phyloP scores from a whole-genome alignment of 257 asterid genomes.

The Rauvolfia tetraphylla region DNA sequence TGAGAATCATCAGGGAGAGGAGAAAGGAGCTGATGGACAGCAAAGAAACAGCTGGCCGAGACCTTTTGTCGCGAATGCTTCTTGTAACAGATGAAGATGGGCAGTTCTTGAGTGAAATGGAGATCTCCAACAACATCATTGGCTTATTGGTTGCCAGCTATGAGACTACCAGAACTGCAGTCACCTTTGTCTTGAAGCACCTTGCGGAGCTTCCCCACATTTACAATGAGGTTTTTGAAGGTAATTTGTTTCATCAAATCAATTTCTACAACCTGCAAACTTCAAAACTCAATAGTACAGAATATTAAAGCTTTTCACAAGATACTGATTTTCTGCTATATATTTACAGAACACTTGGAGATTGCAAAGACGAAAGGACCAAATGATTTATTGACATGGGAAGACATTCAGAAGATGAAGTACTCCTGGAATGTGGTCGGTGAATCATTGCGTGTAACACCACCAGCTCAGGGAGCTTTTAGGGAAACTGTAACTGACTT shows the following conservation, averaged over 20 bases:
- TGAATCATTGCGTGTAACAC: slow-evolving; percentile 6
- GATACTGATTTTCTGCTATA: too few species aligned
- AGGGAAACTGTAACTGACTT: background rate
- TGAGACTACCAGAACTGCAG: slow-evolving; percentile 52
- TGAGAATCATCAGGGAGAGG: slow-evolving; percentile 55
- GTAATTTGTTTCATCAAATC: too few species aligned
- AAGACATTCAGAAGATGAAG: slow-evolving; percentile 36
- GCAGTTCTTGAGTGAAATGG: slow-evolving; percentile 46
- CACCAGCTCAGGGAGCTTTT: slow-evolving; percentile 4
- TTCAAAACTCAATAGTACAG: too few species aligned
- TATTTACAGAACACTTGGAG: slow-evolving; percentile 32
- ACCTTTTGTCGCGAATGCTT: slow-evolving; percentile 47
- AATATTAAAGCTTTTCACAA: too few species aligned
- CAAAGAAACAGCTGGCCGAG: slow-evolving; percentile 35
- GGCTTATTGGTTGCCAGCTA: slow-evolving; percentile 59
- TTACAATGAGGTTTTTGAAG: slow-evolving; percentile 44
- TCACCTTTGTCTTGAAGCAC: slow-evolving; percentile 44
- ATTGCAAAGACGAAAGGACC: slow-evolving; percentile 23
- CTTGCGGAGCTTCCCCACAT: slow-evolving; percentile 61
- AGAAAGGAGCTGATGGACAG: slow-evolving; percentile 41
- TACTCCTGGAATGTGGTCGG: slow-evolving; percentile 12
- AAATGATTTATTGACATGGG: slow-evolving; percentile 31
- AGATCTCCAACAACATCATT: slow-evolving; percentile 44
- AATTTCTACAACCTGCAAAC: too few species aligned
- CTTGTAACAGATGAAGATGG: slow-evolving; percentile 56